phyloP scores from a whole-genome alignment of 164 flowering plant genomes.

The Piper betle region DNA sequence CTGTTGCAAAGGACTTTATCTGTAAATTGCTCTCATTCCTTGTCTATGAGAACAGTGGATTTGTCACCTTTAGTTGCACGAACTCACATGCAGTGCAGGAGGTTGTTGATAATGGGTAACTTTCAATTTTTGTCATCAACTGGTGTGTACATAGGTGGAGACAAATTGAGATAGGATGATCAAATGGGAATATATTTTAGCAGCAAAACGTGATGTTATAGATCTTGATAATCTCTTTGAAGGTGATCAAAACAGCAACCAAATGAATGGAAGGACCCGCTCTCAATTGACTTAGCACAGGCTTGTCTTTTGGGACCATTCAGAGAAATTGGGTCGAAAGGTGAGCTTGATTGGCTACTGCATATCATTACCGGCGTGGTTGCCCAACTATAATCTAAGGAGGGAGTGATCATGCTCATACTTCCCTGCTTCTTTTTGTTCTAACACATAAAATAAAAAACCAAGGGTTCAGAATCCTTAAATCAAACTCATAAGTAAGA shows the following conservation, averaged over 20 bases:
- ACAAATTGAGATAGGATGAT: neutral
- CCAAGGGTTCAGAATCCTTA: neutral
- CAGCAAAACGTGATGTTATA: neutral
- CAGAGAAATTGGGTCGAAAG: too few species aligned
- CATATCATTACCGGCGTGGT: neutral
- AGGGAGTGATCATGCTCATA: neutral
- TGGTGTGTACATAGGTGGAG: neutral
- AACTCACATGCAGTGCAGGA: too few species aligned
- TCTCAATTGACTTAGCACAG: neutral
- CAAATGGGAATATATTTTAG: neutral
- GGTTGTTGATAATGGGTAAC: too few species aligned
- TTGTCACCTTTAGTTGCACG: too few species aligned
- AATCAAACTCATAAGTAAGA: neutral
- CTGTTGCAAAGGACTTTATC: too few species aligned
- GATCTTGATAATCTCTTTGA: neutral
- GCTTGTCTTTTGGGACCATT: neutral
- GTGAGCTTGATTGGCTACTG: neutral
- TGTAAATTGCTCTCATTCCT: too few species aligned
- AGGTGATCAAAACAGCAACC: neutral
- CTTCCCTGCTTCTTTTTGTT: neutral
- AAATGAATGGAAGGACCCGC: neutral
- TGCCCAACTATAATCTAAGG: neutral
- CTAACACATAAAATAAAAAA: neutral
- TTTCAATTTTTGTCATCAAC: too few species aligned
- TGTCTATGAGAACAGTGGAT: too few species aligned